Percentiles rank a stretch among this genome's conserved stretches.
Conservation (phyloP, 345 rosid genomes). For the Lepidium aucheri region DNA sequence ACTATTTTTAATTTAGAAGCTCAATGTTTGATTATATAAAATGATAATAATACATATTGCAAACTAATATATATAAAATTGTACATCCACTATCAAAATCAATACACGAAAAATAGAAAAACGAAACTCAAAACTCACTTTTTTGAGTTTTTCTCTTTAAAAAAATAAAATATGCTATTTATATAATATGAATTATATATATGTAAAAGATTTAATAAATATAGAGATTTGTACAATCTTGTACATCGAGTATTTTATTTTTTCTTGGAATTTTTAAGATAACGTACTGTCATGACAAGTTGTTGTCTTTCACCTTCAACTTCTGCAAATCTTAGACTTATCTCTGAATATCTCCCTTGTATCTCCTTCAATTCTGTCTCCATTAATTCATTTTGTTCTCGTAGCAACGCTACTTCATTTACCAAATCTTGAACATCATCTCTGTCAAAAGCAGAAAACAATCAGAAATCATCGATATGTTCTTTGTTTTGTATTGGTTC, state of each 20-base stretch:
- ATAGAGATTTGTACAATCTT: constrained; percentile 16
- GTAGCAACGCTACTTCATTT: constrained; percentile 23
- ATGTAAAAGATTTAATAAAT: not conserved
- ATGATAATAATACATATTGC: not conserved
- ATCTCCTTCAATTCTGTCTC: constrained; percentile 82
- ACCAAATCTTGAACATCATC: constrained; percentile 2
- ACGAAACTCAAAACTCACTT: constrained; percentile 3
- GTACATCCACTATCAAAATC: not conserved
- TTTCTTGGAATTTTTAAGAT: constrained; percentile 62
- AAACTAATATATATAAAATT: not conserved
- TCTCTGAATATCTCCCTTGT: constrained; percentile 86
- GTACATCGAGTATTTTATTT: constrained; percentile 11
- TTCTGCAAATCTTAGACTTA: constrained; percentile 84
- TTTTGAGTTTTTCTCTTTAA: not conserved
- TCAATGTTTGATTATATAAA: too few relatives aligned
- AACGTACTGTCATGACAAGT: constrained; percentile 74
- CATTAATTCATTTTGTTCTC: constrained; percentile 56
- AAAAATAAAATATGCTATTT: not conserved
- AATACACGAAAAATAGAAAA: not conserved
- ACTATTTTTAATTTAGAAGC: not conserved
- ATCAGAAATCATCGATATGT: not conserved
- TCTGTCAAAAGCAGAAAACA: not conserved
- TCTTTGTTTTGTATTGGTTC: not conserved
- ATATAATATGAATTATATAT: not conserved
- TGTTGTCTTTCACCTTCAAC: constrained; percentile 93